Base-by-base conservation (phyloP, 768 basidiomycete species). In the Saitozyma sp. region DNA sequence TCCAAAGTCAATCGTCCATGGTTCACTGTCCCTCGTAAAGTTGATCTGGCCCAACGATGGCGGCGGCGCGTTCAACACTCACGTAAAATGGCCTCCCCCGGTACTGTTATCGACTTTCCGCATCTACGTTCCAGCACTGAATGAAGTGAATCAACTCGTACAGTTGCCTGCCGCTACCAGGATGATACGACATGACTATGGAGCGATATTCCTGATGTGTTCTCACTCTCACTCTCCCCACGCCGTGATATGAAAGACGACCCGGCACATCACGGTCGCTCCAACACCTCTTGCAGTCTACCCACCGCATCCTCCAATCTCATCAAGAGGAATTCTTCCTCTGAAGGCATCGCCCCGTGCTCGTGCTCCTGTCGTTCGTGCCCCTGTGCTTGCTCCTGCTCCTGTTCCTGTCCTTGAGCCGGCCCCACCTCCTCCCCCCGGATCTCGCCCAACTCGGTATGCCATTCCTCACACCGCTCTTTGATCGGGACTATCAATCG, bases 261-360 rank as follows among this genome's bases (percentile, higher is more conserved):
- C n/a, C n/a, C n/a, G n/a, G n/a, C n/a, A 6, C 29, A 9, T 29
- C 29, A 45, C 43, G 55, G 14, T 40, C 20, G 17, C 10, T 14
- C 29, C 16, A 53, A 20, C 55, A 13, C 14, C 20, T 57, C 61
- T 10, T 51, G 11, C 3, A 63, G 39, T 43, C 59, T 61, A 20
- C 42, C 49, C 50, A 54, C n/a, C 16, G 50, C 59, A 60, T 60
- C 59, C 51, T 43, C 42, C 59, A 50, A 53, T 53, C 59, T 45
- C n/a, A 41, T 40, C 50, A 60, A 37, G 16, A 55, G 37, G 40
- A 59, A 65, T 16, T 55, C 57, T 13, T 53, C 58, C 46, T 29
- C 29, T 29, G 29, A 29, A 29, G 29, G 2, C 29, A 29, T 29
- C 29, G 29, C 29, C 29, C 29, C 29, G 29, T 29, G 29, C 29